These are phyloP conservation scores for Meira miltonrushii DNA, from an alignment of 1,284 basidiomycete species.

Conservation along the genomic window DNA sequence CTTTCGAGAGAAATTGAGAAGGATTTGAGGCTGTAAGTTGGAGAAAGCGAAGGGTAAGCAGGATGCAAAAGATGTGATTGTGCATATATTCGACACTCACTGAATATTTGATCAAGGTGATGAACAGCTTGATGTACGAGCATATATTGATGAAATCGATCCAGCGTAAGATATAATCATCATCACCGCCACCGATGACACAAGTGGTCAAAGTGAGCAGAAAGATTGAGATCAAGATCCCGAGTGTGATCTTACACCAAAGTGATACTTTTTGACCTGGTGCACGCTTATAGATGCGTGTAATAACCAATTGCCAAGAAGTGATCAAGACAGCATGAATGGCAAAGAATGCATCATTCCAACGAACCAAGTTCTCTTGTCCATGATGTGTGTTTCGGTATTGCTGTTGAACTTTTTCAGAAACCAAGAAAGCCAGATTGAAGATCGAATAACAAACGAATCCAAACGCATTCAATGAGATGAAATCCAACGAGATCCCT, in stretches of 20 bases:
- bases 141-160: constrained; percentile 34
- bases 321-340: constrained; percentile 25
- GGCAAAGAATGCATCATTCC: constrained; percentile 37
- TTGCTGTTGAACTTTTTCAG: constrained; percentile 21
- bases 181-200: constrained; percentile 10
- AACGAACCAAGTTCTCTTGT: constrained; percentile 25
- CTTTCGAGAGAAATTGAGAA: constrained; percentile 49
- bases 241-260: constrained; percentile 1
- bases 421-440: constrained; percentile 27
- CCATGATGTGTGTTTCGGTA: constrained; percentile 30
- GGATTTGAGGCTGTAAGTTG: constrained; percentile 31
- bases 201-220: background rate
- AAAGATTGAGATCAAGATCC: constrained; percentile 10
- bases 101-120: constrained; percentile 52
- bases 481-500: constrained; percentile 40
- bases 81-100: background rate
- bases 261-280: constrained; percentile 10
- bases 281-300: constrained; percentile 7
- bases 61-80: constrained; percentile 2
- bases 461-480: constrained; percentile 34
- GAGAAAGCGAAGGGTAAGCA: background rate
- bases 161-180: constrained; percentile 11
- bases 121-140: constrained; percentile 52
- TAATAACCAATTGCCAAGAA: background rate
- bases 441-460: constrained; percentile 35